Base-by-base conservation (phyloP, 768 basidiomycete genomes). In the Hygrocybe punicea region DNA sequence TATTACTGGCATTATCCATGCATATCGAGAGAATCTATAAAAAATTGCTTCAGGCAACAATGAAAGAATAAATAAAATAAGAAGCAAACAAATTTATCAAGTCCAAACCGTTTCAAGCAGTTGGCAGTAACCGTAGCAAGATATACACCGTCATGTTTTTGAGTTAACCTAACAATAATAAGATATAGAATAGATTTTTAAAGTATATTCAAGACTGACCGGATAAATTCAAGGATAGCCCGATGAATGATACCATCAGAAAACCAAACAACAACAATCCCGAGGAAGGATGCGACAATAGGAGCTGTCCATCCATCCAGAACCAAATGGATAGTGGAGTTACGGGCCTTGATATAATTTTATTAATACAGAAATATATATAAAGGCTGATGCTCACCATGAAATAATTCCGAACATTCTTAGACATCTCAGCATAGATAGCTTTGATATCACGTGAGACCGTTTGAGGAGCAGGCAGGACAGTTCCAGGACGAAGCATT, bases 301-400 rank as follows among this genome's bases (percentile, higher is more conserved):
- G 72, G 71, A 14, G 67, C 61, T 2, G 70, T 72, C 72, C 74
- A 74, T 16, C 74, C 67, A 63, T 74, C 71, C 50, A 74, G 58
- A 21, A 67, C 70, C 17, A 68, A 51, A 57, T 74, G 71, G 25
- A 73, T 59, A 6, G 66, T 48, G 10, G 59, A 25, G 23, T 59
- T 53, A 10, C 47, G 53, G 24, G 40, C 44, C 51, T 63, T n/a
- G 19, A 17, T 58, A 55, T 21, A 21, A 24, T 17, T n/a, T 49
- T 35, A 37, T 48, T 50, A 49, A 40, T 40, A 16, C 16, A 40
- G 16, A 40, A 5, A 40, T 19, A 40, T 19, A 40, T n/a, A 40
- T 40, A 40, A 29, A 29, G 29, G 39, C 19, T 16, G 14, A 16
- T 19, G 19, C 39, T 16, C 16, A 40, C 39, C 39, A 16, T 40